Evolutionary conservation across 345 rosid species (phyloP).

Genomic region (Pelargonium nanum): DNA sequence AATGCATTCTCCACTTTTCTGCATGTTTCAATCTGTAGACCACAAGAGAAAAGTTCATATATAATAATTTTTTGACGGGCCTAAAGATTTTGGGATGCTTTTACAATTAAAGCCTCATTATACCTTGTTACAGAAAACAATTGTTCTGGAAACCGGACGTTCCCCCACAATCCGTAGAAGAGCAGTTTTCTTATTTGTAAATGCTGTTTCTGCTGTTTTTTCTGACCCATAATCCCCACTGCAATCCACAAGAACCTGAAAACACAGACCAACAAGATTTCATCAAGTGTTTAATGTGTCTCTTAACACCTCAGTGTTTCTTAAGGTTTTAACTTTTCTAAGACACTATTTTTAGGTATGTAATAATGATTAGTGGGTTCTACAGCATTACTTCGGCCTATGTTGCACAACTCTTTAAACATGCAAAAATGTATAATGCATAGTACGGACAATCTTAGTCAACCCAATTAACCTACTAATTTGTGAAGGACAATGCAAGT

Average conservation of each 20-base stretch:
- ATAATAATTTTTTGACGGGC: neutral
- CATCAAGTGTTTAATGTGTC: neutral
- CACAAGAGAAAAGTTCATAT: neutral
- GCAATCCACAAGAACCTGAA: constrained; percentile 84
- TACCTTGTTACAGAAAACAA: constrained; percentile 88
- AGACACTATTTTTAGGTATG: neutral
- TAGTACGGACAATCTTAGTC: too few species aligned
- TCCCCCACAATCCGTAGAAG: constrained; percentile 60
- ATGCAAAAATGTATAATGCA: too few species aligned
- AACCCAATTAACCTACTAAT: too few species aligned
- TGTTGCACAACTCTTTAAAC: too few species aligned
- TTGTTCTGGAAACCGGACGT: constrained; percentile 57
- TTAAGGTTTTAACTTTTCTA: neutral
- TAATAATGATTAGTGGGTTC: too few species aligned
- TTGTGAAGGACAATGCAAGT: too few species aligned
- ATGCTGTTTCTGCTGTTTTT: constrained; percentile 62
- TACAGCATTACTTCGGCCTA: too few species aligned
- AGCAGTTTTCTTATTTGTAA: constrained; percentile 68
- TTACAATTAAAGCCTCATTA: constrained; percentile 2
- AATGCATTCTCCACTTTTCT: constrained; percentile 85
- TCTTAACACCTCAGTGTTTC: neutral
- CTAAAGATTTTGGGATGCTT: neutral
- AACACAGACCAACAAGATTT: constrained; percentile 9
- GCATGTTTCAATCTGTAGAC: constrained; percentile 80
- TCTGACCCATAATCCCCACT: constrained; percentile 62